phyloP scores from a whole-genome alignment of 2,329 filamentous ascomycete species.

The Tolypocladium nubicola region DNA sequence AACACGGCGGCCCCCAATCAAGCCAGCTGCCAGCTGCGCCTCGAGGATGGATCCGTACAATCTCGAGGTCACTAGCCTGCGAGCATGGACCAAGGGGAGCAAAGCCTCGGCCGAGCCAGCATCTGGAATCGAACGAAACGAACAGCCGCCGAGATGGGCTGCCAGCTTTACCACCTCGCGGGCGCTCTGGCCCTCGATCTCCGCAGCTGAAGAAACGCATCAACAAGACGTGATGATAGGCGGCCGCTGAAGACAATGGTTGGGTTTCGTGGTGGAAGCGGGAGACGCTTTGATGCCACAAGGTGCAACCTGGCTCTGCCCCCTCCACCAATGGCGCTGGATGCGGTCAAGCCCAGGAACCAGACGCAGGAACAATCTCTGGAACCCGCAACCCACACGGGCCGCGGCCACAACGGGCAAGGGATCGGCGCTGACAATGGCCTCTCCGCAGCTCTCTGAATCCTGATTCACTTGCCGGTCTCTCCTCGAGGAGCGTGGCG shows the following conservation, averaged over 20 bases:
- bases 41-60: neutral
- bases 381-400: conserved; percentile 9
- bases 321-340: neutral
- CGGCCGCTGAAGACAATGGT: neutral
- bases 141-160: neutral
- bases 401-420: conserved; percentile 4
- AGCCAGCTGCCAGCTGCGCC: neutral
- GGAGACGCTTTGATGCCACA: neutral
- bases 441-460: neutral
- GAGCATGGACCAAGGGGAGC: neutral
- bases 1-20: neutral
- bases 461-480: neutral
- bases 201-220: neutral
- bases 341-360: conserved; percentile 5
- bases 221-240: neutral
- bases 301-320: neutral
- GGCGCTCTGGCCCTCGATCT: neutral
- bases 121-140: neutral
- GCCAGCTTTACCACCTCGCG: neutral
- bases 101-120: neutral
- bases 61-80: neutral
- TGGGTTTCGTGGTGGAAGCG: neutral
- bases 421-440: conserved; percentile 2
- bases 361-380: conserved; percentile 16
- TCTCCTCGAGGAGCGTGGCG: neutral